Base-by-base conservation (phyloP, 345 rosid genomes). In the Brassica nigra region DNA sequence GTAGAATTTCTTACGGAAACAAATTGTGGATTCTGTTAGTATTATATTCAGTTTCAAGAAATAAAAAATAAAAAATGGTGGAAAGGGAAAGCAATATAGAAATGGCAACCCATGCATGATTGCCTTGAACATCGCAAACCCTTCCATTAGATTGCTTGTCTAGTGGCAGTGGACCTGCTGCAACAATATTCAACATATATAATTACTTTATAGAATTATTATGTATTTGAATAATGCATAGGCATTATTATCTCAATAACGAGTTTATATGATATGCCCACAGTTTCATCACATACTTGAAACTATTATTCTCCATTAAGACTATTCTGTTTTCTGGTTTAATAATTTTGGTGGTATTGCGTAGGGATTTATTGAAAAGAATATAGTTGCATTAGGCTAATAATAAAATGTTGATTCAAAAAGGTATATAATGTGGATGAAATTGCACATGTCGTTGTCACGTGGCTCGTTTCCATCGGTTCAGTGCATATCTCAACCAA, bases 31-130 rank as follows among this genome's bases (percentile, higher is more conserved):
- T 52, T 52, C 57, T 52, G 20, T 52, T 52, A 52, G 7, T 52
- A 52, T 52, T 52, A n/a, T n/a, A 52, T 52, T 52, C 57, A n/a
- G 18, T 52, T 52, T 52, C 57, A 52, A 52, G 57, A 52, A 52
- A 52, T 52, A n/a, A 5, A n/a, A 52, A 52, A 23, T 23, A 23
- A 23, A 14, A n/a, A 42, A 52, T 52, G 57, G 57, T 47, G 0
- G 15, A 52, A n/a, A 52, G 57, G 57, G 57, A 52, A 52, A 52
- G 57, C 57, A 5, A 34, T 52, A n/a, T 52, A 52, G 57, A 52
- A 52, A 52, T n/a, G 79, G 83, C 66, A 74, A 80, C 76, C 79
- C 83, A 80, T 80, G 83, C 83, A 80, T 75, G 79, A 75, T 80
- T 80, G 83, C 72, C 68, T 80, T 80, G 79, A 70, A 80, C 72